Percentiles rank a stretch among this genome's conserved stretches.
Evolutionary conservation across 208 protist genomes (phyloP).

Genomic region (Ichthyophonus hoferi): DNA sequence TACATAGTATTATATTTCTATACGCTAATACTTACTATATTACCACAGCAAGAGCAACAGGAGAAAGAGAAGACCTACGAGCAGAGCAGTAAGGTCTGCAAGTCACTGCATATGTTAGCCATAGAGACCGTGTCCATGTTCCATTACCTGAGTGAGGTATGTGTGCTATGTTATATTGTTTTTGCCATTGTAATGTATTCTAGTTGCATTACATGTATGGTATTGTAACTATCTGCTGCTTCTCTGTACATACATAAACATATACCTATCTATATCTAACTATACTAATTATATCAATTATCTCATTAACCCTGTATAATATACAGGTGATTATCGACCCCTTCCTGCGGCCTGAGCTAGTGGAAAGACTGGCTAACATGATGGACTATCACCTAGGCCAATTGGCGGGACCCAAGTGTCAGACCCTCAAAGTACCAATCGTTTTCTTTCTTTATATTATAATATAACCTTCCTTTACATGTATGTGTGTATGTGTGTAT

Average conservation of each 20-base stretch:
- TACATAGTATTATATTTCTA: background rate
- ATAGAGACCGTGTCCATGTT: constrained; percentile 27
- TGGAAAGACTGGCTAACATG: constrained; percentile 61
- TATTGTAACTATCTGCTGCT: no score
- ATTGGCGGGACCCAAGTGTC: constrained; percentile 59
- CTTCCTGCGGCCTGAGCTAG: constrained; percentile 56
- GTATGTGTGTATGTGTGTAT: constrained; percentile 9
- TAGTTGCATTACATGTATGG: no score
- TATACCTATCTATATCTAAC: background rate
- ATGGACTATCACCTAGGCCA: constrained; percentile 56
- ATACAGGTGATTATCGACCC: constrained; percentile 12
- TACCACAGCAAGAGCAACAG: constrained; percentile 26
- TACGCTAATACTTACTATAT: background rate
- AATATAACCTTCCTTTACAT: background rate
- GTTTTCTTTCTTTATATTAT: no score
- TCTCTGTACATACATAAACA: background rate
- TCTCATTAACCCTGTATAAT: no score
- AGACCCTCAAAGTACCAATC: constrained; percentile 49
- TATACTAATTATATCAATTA: background rate
- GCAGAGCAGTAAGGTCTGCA: background rate
- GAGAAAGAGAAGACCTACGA: background rate
- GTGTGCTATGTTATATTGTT: no score
- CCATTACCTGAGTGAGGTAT: constrained; percentile 22
- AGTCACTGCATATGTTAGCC: background rate
- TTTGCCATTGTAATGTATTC: no score